Percentiles rank a stretch among this genome's conserved stretches.
These are phyloP conservation scores for Podospora pseudopauciseta DNA, from an alignment of 495 filamentous ascomycete genomes.

Conservation along the genomic window DNA sequence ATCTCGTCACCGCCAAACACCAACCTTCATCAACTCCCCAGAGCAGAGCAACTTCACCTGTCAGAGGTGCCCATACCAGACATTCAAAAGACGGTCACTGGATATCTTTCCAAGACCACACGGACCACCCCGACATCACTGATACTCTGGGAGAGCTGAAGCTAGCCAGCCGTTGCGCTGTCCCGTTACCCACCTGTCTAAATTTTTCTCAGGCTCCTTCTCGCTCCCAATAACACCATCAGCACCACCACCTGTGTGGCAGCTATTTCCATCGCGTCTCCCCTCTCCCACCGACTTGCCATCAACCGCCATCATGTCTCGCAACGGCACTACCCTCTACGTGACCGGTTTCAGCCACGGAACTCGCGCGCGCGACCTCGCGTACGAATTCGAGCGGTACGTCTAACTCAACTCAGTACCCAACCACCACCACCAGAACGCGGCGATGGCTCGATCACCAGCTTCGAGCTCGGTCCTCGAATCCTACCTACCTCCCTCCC, in stretches of 20 bases:
- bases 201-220: conserved; percentile 20
- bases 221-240: background rate
- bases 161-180: conserved; percentile 2
- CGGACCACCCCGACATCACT: background rate
- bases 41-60: conserved; percentile 1
- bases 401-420: conserved; percentile 19
- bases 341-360: conserved; percentile 97
- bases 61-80: background rate
- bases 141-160: background rate
- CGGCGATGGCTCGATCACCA: conserved; percentile 45
- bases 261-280: conserved; percentile 1
- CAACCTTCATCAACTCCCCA: background rate
- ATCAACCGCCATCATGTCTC: conserved; percentile 65
- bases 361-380: conserved; percentile 98
- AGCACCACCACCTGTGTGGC: background rate
- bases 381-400: conserved; percentile 99
- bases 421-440: conserved; percentile 13
- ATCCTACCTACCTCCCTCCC: conserved; percentile 26
- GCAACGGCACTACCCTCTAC: conserved; percentile 91
- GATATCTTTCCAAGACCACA: background rate
- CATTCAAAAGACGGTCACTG: background rate
- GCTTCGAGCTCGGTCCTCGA: conserved; percentile 41
- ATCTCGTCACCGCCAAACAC: conserved; percentile 10
- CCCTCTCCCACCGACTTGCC: background rate
- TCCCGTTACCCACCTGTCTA: background rate